Conservation (phyloP, 495 filamentous ascomycete species). For the Hypoxylon lienhwacheense region DNA sequence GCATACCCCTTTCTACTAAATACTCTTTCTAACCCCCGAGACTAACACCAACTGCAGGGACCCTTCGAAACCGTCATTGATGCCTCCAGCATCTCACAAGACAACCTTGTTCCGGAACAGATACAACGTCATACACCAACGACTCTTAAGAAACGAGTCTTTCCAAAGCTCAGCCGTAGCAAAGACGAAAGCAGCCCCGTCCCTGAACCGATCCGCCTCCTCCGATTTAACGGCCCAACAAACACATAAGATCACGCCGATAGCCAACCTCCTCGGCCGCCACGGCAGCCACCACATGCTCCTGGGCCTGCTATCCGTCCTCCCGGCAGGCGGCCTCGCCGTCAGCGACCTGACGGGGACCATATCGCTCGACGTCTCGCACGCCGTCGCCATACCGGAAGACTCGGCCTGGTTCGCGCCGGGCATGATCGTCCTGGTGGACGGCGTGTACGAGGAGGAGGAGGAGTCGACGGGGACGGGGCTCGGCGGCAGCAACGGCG, state of each 20-base stretch:
- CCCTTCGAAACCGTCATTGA: constrained; percentile 68
- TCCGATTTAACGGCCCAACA: constrained; percentile 55
- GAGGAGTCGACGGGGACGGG: constrained; percentile 65
- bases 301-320: constrained; percentile 76
- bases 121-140: constrained; percentile 86
- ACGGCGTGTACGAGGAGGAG: constrained; percentile 93
- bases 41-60: constrained; percentile 43
- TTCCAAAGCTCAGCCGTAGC: constrained; percentile 79
- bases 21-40: neutral
- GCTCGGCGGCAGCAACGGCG: constrained; percentile 72
- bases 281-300: constrained; percentile 83
- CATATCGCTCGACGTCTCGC: constrained; percentile 78
- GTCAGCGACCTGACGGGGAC: constrained; percentile 85
- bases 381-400: constrained; percentile 78
- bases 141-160: constrained; percentile 86
- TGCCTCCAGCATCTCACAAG: constrained; percentile 79
- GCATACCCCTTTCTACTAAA: neutral
- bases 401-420: constrained; percentile 89
- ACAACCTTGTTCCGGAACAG: constrained; percentile 83
- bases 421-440: constrained; percentile 92
- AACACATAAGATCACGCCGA: constrained; percentile 86
- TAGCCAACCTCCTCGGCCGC: constrained; percentile 90
- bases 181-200: constrained; percentile 47
- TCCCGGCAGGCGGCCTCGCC: constrained; percentile 79
- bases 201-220: constrained; percentile 59